phyloP scores from a whole-genome alignment of 1,284 basidiomycete genomes.

The Meripilus lineatus region DNA sequence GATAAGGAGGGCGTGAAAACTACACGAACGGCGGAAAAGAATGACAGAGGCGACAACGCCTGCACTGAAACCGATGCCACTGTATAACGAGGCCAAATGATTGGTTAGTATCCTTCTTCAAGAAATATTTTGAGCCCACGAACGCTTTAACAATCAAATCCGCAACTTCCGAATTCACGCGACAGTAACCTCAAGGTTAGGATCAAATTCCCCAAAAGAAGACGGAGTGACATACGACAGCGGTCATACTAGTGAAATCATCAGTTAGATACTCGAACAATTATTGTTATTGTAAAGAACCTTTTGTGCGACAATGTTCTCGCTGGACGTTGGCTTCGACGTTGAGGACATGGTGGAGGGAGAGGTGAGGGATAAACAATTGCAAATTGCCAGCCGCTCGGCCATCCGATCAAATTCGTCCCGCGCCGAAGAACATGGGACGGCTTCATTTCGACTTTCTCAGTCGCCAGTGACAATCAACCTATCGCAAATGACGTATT shows the following conservation, averaged over 20 bases:
- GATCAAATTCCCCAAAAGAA: background rate
- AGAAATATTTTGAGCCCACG: constrained; percentile 22
- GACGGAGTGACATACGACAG: constrained; percentile 61
- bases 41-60: constrained; percentile 94
- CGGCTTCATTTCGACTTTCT: too few species aligned
- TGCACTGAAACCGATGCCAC: constrained; percentile 91
- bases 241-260: constrained; percentile 81
- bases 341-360: constrained; percentile 40
- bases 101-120: background rate
- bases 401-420: background rate
- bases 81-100: constrained; percentile 33
- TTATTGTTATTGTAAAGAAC: constrained; percentile 37
- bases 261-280: background rate
- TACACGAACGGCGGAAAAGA: constrained; percentile 86
- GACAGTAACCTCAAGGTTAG: constrained; percentile 5
- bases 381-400: background rate
- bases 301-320: constrained; percentile 85
- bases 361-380: constrained; percentile 3
- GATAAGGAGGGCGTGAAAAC: constrained; percentile 1
- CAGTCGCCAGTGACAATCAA: too few species aligned
- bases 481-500: too few species aligned
- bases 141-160: constrained; percentile 78
- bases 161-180: constrained; percentile 47
- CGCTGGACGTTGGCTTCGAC: constrained; percentile 68
- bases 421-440: too few species aligned